These are phyloP conservation scores for Ceratocystis ficicola DNA, from an alignment of 2,329 filamentous ascomycete species.

Conservation along the genomic window DNA sequence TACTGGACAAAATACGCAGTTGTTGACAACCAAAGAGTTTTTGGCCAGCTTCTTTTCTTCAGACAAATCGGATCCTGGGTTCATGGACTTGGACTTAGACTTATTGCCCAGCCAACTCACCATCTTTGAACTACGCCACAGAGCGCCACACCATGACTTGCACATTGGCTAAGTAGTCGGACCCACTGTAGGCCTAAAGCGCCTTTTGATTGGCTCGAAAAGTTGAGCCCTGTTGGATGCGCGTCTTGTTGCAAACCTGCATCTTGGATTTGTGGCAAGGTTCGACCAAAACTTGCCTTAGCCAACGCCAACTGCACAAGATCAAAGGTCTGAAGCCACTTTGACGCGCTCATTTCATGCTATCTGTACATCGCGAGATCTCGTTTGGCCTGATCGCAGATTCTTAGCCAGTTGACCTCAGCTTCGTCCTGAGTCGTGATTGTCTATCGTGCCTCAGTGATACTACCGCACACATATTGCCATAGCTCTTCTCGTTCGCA, in stretches of 20 bases:
- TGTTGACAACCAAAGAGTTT: no score
- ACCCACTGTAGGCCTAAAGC: background rate
- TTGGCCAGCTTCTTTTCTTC: no score
- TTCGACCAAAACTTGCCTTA: constrained; percentile 7
- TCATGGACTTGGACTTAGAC: no score
- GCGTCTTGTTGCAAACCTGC: constrained; percentile 15
- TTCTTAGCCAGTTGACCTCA: background rate
- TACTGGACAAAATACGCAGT: no score
- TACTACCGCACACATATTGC: background rate
- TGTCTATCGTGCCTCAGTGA: background rate
- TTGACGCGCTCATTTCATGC: constrained; percentile 10
- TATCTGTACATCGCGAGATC: background rate
- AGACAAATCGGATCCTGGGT: no score
- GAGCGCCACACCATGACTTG: background rate
- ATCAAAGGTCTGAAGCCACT: background rate
- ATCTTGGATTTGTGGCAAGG: constrained; percentile 3
- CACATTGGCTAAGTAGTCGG: background rate
- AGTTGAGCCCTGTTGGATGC: constrained; percentile 6
- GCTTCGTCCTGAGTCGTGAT: background rate
- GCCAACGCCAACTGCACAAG: background rate
- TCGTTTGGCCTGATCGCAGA: background rate
- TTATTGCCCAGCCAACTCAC: no score
- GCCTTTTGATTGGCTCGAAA: constrained; percentile 3
- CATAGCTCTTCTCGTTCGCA: constrained; percentile 1
- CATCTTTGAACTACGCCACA: background rate